These are phyloP conservation scores for Butyriboletus regius DNA, from an alignment of 1,284 basidiomycete genomes.

Conservation along the genomic window DNA sequence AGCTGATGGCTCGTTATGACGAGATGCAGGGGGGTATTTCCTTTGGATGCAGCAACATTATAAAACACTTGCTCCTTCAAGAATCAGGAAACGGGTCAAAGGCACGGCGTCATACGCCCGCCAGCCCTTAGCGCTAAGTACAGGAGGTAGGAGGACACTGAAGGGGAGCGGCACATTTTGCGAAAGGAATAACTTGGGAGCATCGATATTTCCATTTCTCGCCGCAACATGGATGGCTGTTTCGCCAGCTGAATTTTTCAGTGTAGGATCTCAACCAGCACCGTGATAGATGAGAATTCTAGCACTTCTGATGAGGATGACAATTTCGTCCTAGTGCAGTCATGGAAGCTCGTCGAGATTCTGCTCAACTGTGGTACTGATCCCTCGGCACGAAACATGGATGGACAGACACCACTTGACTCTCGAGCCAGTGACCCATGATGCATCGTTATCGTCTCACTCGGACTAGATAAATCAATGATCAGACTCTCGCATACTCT, in stretches of 20 bases:
- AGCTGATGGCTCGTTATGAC: neutral
- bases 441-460: too few relatives aligned
- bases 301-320: neutral
- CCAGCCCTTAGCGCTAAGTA: too few relatives aligned
- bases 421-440: too few relatives aligned
- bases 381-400: neutral
- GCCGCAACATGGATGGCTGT: neutral
- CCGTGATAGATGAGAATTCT: neutral
- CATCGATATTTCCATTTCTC: neutral
- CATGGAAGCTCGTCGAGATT: neutral
- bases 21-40: neutral
- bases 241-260: neutral
- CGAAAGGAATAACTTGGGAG: neutral
- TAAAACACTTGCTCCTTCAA: neutral
- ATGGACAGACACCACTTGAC: slow-evolving; percentile 1
- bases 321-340: too few relatives aligned
- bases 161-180: neutral
- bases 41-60: neutral
- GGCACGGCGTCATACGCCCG: too few relatives aligned
- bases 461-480: too few relatives aligned
- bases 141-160: neutral
- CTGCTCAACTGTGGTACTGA: slow-evolving; percentile 3
- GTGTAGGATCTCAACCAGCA: too few relatives aligned
- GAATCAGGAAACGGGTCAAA: neutral
- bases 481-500: too few relatives aligned